phyloP scores from a whole-genome alignment of 2,329 filamentous ascomycete species.

The Dothideomycetidae sp. region DNA sequence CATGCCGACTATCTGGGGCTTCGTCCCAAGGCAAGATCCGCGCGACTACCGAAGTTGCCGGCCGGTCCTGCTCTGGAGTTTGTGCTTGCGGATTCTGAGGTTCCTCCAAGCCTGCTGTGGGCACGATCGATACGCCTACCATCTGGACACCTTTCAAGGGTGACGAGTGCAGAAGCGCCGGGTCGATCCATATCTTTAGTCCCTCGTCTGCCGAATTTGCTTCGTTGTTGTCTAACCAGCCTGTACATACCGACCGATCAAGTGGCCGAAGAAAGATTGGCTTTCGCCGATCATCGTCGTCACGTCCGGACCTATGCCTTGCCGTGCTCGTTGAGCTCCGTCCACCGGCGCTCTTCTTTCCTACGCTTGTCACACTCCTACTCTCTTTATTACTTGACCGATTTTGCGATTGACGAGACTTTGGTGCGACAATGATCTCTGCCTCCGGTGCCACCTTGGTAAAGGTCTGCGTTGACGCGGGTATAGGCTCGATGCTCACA shows the following conservation, averaged over 20 bases:
- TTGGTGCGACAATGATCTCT: slow-evolving; percentile 93
- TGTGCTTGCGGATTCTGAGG: slow-evolving; percentile 59
- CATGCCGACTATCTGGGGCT: slow-evolving; percentile 66
- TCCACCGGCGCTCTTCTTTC: slow-evolving; percentile 55
- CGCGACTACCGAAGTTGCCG: slow-evolving; percentile 58
- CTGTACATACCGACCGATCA: slow-evolving; percentile 51
- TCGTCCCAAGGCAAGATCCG: slow-evolving; percentile 68
- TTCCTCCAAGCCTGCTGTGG: slow-evolving; percentile 60
- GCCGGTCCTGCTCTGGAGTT: slow-evolving; percentile 42
- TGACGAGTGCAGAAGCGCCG: slow-evolving; percentile 56
- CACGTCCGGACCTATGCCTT: slow-evolving; percentile 40
- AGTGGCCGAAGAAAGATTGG: slow-evolving; percentile 68
- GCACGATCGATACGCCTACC: slow-evolving; percentile 74
- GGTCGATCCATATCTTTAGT: slow-evolving; percentile 72
- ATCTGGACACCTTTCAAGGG: slow-evolving; percentile 63
- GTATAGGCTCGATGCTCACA: slow-evolving; percentile 64
- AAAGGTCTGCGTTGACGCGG: slow-evolving; percentile 56
- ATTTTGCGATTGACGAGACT: slow-evolving; percentile 46
- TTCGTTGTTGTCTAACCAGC: slow-evolving; percentile 54
- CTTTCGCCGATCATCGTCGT: slow-evolving; percentile 50
- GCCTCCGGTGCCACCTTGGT: slow-evolving; percentile 88
- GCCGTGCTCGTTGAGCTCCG: slow-evolving; percentile 62
- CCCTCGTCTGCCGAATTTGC: slow-evolving; percentile 39
- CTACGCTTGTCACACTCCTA: slow-evolving; percentile 65
- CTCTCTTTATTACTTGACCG: slow-evolving; percentile 58